These are phyloP conservation scores for Metschnikowia peoriensis DNA, from an alignment of 805 yeast genomes.

Conservation along the genomic window DNA sequence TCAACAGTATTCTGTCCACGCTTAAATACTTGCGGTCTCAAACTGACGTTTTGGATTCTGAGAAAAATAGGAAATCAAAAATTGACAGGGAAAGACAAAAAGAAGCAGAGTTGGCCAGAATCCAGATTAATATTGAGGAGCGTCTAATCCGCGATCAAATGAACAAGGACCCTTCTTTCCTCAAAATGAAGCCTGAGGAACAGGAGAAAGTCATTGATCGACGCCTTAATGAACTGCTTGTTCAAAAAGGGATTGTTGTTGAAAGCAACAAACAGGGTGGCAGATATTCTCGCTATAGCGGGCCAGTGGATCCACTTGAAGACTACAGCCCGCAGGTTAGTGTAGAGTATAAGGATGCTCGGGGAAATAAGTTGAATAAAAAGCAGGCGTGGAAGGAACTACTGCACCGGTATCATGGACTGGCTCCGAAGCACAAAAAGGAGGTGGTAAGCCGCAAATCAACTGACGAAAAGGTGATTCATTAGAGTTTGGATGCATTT, in stretches of 20 bases:
- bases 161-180: slow-evolving; percentile 24
- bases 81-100: slow-evolving; percentile 23
- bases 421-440: slow-evolving; percentile 22
- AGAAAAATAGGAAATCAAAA: slow-evolving; percentile 7
- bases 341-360: slow-evolving; percentile 60
- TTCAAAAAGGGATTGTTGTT: slow-evolving; percentile 25
- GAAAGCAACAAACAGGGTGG: slow-evolving; percentile 10
- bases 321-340: slow-evolving; percentile 48
- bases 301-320: slow-evolving; percentile 16
- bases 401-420: slow-evolving; percentile 78
- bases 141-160: slow-evolving; percentile 31
- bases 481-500: neutral
- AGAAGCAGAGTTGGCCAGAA: slow-evolving; percentile 29
- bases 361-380: slow-evolving; percentile 55
- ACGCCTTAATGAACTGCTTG: slow-evolving; percentile 30
- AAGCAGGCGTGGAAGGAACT: slow-evolving; percentile 76
- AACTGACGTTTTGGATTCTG: neutral
- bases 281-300: slow-evolving; percentile 8
- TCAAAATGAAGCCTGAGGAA: slow-evolving; percentile 28
- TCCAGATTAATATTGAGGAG: slow-evolving; percentile 33
- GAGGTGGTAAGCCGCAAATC: neutral
- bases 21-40: slow-evolving; percentile 16
- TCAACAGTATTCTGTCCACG: slow-evolving; percentile 14
- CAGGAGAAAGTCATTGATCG: slow-evolving; percentile 25
- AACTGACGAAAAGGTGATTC: slow-evolving; percentile 4